These are phyloP conservation scores for Crithidia expoeki DNA, from an alignment of 208 protist species.

Conservation along the genomic window DNA sequence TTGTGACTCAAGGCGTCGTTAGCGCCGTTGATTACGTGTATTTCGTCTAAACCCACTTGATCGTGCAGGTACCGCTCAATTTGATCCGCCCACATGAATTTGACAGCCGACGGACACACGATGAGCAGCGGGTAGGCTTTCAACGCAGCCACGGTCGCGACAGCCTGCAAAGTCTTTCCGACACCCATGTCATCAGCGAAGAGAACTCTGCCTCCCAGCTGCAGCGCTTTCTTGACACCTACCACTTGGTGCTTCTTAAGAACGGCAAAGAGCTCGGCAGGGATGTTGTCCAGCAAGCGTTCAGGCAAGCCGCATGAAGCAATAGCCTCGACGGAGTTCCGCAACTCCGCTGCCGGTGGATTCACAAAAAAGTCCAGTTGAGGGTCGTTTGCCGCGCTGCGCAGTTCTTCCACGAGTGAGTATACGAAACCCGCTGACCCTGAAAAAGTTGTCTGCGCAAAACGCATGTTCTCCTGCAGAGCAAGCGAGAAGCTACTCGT, in stretches of 20 bases:
- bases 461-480: slow-evolving; percentile 16
- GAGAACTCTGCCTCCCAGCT: slow-evolving; percentile 50
- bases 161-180: slow-evolving; percentile 78
- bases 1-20: slow-evolving; percentile 50
- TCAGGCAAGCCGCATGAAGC: neutral
- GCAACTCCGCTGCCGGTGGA: slow-evolving; percentile 11
- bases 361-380: slow-evolving; percentile 34
- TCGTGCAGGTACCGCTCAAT: slow-evolving; percentile 79
- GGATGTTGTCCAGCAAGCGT: slow-evolving; percentile 19
- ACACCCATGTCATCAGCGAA: slow-evolving; percentile 90
- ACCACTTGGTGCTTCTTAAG: slow-evolving; percentile 70
- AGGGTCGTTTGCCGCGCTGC: slow-evolving; percentile 22
- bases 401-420: slow-evolving; percentile 35
- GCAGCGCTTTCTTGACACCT: slow-evolving; percentile 57
- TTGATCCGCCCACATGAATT: slow-evolving; percentile 81
- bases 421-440: slow-evolving; percentile 32
- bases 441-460: neutral
- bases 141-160: slow-evolving; percentile 66
- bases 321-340: neutral
- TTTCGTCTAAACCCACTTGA: slow-evolving; percentile 66
- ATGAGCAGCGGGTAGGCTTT: slow-evolving; percentile 71
- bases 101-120: slow-evolving; percentile 77
- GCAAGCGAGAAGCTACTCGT: slow-evolving; percentile 27
- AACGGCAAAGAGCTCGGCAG: slow-evolving; percentile 15
- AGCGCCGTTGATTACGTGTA: slow-evolving; percentile 70